Base-by-base conservation (phyloP, 768 basidiomycete species). In the Udeniomyces megalosporus region DNA sequence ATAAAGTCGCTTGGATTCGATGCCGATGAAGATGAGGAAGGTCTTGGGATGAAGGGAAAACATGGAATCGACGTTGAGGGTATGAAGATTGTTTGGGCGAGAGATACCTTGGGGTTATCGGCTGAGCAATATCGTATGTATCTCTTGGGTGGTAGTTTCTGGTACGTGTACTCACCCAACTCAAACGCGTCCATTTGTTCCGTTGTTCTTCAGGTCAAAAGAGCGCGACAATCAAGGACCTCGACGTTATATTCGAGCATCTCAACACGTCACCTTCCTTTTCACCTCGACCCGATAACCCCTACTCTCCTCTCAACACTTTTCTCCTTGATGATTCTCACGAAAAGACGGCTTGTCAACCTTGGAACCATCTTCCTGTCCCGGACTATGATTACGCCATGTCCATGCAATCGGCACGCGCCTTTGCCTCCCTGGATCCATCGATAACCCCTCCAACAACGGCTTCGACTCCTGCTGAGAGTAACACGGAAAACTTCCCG, bases 21-120 rank as follows among this genome's bases (percentile, higher is more conserved):
- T 69, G 87, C 88, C 10, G 71, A 74, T 0, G 82, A 83, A 67
- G 83, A 85, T 0, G 70, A 79, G 24, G 76, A 75, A 38, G 77
- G 78, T 35, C 87, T 88, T 69, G 80, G 77, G 12, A 68, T 73
- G 4, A 58, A 71, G 0, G 69, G 72, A 29, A 73, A 74, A 55
- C 68, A 32, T 2, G 32, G 5, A 28, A n/a, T n/a, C 5, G 28
- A 8, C 20, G n/a, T 20, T 22, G 26, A 48, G 46, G 46, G 71
- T 20, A 73, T 70, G 52, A 67, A 57, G 54, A 54, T 82, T 0
- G 76, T 88, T 0, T 90, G 88, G 88, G 85, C 85, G 17, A 76
- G 88, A 53, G 85, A 85, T 68, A 84, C 83, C 6, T 73, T 90
- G 0, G 88, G 86, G 0, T 70, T 90, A n/a, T 75, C 74, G 3